Percentiles rank a stretch among this genome's conserved stretches.
Evolutionary conservation across 129 eudicot species (phyloP).

Genomic region (Oenanthe sinensis): DNA sequence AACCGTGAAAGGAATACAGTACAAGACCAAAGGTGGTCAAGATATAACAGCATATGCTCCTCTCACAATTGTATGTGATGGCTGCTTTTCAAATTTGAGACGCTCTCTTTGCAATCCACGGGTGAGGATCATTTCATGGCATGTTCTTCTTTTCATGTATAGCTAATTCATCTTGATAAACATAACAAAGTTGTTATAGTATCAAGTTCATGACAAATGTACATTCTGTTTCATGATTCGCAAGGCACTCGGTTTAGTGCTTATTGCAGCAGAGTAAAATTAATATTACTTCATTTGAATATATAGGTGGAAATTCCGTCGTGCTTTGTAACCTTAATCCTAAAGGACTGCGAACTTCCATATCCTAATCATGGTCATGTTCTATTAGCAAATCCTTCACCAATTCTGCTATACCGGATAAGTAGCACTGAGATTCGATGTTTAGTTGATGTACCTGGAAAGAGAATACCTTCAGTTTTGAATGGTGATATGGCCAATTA

Average conservation of each 20-base stretch:
- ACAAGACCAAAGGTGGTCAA: constrained; percentile 27
- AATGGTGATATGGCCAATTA: constrained; percentile 60
- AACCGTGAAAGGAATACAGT: constrained; percentile 51
- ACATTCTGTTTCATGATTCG: background rate
- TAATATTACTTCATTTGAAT: background rate
- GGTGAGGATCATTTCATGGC: constrained; percentile 24
- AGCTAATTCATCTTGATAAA: background rate
- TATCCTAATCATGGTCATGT: constrained; percentile 62
- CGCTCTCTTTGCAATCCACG: constrained; percentile 65
- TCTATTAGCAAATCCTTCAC: constrained; percentile 59
- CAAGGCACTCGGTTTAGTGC: background rate
- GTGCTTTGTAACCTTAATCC: constrained; percentile 46
- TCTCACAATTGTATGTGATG: constrained; percentile 73
- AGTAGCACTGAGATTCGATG: constrained; percentile 61
- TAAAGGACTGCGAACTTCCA: constrained; percentile 59
- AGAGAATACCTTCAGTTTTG: constrained; percentile 51
- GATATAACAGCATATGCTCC: constrained; percentile 36
- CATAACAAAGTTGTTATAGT: background rate
- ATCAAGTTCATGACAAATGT: background rate
- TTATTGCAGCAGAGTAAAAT: background rate
- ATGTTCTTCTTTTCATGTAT: background rate
- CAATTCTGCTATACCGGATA: constrained; percentile 51
- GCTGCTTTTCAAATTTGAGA: constrained; percentile 70
- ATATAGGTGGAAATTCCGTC: constrained; percentile 54
- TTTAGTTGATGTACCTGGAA: constrained; percentile 61